Base-by-base conservation (phyloP, 1,139 yeast species). In the Hyphopichia wangnamkhiaoensis region DNA sequence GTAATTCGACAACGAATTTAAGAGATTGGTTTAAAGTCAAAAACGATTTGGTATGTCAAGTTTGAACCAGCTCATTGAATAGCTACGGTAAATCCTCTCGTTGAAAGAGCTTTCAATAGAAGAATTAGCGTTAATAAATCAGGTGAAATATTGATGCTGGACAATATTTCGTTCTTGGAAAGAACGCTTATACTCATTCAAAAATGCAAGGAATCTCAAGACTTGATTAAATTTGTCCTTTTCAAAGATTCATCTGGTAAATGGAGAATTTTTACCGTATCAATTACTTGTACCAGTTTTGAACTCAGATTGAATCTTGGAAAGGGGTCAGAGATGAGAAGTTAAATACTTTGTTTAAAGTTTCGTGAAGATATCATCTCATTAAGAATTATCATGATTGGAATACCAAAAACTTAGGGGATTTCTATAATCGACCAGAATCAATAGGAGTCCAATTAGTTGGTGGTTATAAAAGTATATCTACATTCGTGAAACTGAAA, bases 241-340 rank as follows among this genome's bases (percentile, higher is more conserved):
- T 93, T 89, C 65, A 71, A 81, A 31, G 96, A 91, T 58, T 73
- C 83, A 19, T 72, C 82, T 10, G 68, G 71, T 34, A 79, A 81
- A 41, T 90, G 96, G 95, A 80, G 99, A 68, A 80, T 94, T 36
- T 88, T 95, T 37, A 93, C 98, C 3, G 97, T 93, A 18, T 83
- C 96, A 13, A 74, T 84, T 21, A 72, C 81, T 21, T 69, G 85
- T 13, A 72, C 84, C 5, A 82, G 95, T 14, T 94, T 93, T 59
- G 87, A 82, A 48, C 87, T 89, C 58, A 80, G 98, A 66, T 76
- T 78, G 94, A 86, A 61, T 75, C 80, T 26, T 87, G 96, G 90
- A 80, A 98, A 70, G 99, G 99, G 23, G 69, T 91, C 37, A 80
- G 98, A 58, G 98, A 93, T 58, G 91, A 85, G 24, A 86, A 74